Evolutionary conservation across 768 basidiomycete genomes (phyloP), one percentile per base, ranked within the genome.

Genomic region (Xanthoconium purpureum): DNA sequence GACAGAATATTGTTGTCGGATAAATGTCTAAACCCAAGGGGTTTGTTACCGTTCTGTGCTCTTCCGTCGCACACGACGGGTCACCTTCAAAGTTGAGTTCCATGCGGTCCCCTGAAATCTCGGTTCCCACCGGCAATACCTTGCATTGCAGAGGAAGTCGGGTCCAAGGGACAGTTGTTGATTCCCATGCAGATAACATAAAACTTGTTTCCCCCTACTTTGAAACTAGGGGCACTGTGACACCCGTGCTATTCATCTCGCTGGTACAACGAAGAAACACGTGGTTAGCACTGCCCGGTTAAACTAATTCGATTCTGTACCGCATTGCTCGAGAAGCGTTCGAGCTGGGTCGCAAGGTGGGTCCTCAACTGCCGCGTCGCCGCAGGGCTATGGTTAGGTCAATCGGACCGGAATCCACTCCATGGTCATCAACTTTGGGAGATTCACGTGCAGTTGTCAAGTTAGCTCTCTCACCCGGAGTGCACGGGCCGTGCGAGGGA

Each of bases 141-240:
- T 52, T 47, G 39, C 13, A 45, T 17, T 18, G 6, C 50, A 39
- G 35, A 40, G 52, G 52, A 43, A 42, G n/a, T 47, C 12, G 39
- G 13, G 12, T 52, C 18, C 29, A 32, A 14, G 29, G 42, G 46
- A 49, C 2, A 44, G n/a, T 57, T 44, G 29, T 44, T 47, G 29
- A 50, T 51, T 46, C 47, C 56, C 48, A 55, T 54, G 55, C 38
- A 35, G 44, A 43, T 43, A 42, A 52, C 50, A 32, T 42, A 40
- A 52, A 58, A 55, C 33, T n/a, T 14, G 32, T 45, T 20, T 24
- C 20, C 18, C 18, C 28, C 44, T 28, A 39, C 48, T 42, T 35
- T 58, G 52, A 57, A 57, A 62, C 46, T 38, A 42, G 57, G 55
- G 52, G 53, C 24, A 13, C 14, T 39, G n/a, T n/a, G n/a, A 18